Evolutionary conservation across 148 eudicot genomes (phyloP).

Genomic region (Nepenthes gracilis): DNA sequence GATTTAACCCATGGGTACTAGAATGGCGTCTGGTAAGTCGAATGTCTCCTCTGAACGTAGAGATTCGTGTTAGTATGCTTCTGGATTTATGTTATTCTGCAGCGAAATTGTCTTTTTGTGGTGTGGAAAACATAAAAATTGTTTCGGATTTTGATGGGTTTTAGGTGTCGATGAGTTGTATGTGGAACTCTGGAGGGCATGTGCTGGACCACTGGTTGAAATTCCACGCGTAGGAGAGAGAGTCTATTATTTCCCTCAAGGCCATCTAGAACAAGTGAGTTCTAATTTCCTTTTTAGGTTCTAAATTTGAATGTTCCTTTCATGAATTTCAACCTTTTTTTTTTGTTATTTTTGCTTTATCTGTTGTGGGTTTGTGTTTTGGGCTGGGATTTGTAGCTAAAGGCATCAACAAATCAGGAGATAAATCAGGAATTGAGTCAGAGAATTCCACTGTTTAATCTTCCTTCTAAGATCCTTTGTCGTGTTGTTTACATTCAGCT

Average conservation of each 20-base stretch:
- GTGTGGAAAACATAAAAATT: constrained; percentile 1
- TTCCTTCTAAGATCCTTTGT: constrained; percentile 80
- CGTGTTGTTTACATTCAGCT: constrained; percentile 50
- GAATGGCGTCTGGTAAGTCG: too few relatives aligned
- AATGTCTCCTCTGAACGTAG: too few relatives aligned
- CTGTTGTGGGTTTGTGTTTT: neutral
- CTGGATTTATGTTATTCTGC: too few relatives aligned
- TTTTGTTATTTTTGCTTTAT: neutral
- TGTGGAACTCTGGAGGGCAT: constrained; percentile 72
- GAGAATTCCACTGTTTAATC: constrained; percentile 49
- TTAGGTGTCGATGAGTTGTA: constrained; percentile 40
- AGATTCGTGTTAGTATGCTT: too few relatives aligned
- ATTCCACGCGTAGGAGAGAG: constrained; percentile 50
- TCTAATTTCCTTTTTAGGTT: neutral
- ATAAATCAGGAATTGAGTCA: constrained; percentile 64
- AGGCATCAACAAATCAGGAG: constrained; percentile 87
- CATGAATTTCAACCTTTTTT: neutral
- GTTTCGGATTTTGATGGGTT: constrained; percentile 3
- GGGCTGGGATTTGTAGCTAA: constrained; percentile 30
- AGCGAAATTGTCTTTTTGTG: too few relatives aligned
- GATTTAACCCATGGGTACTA: too few relatives aligned
- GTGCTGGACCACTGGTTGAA: constrained; percentile 93
- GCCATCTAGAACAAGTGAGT: constrained; percentile 88
- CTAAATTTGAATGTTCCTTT: neutral
- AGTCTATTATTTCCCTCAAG: constrained; percentile 91